These are phyloP conservation scores for Chenopodium formosanum DNA, from an alignment of 148 eudicot genomes.

Conservation along the genomic window DNA sequence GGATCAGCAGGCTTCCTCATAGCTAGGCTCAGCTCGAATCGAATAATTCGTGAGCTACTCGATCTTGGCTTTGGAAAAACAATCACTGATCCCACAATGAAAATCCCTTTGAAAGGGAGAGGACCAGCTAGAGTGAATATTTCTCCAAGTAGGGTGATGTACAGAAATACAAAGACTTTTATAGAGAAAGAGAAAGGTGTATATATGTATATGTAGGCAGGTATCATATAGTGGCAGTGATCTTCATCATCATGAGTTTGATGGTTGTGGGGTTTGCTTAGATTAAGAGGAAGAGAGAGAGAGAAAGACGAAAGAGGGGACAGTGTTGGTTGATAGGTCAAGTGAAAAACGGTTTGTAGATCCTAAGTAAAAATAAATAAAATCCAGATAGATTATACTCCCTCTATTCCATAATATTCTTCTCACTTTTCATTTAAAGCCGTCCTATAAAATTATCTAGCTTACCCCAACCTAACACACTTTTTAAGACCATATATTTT, in stretches of 20 bases:
- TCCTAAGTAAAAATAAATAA: slow-evolving; percentile 17
- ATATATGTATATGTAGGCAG: neutral
- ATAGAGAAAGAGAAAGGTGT: slow-evolving; percentile 32
- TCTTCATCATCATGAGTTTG: slow-evolving; percentile 44
- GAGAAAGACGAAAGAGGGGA: slow-evolving; percentile 20
- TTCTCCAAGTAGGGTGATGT: slow-evolving; percentile 31
- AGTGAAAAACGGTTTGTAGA: slow-evolving; percentile 59
- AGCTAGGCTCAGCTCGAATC: neutral
- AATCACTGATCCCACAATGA: neutral
- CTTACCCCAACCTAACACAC: no score
- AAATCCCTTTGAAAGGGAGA: neutral
- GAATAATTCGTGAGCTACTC: neutral
- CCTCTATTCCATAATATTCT: no score
- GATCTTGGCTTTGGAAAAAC: neutral
- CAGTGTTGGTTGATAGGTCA: slow-evolving; percentile 64
- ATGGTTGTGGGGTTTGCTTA: slow-evolving; percentile 62
- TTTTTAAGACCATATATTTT: no score
- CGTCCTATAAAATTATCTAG: no score
- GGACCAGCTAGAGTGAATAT: neutral
- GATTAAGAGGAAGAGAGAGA: slow-evolving; percentile 43
- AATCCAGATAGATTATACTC: neutral
- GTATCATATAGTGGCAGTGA: slow-evolving; percentile 35
- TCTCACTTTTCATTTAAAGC: no score
- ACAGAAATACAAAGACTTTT: slow-evolving; percentile 34
- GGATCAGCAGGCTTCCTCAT: slow-evolving; percentile 59